Percentiles rank a stretch among this genome's conserved stretches.
These are phyloP conservation scores for Phycomyces nitens DNA, from an alignment of 192 early-diverging fungal species.

Conservation along the genomic window DNA sequence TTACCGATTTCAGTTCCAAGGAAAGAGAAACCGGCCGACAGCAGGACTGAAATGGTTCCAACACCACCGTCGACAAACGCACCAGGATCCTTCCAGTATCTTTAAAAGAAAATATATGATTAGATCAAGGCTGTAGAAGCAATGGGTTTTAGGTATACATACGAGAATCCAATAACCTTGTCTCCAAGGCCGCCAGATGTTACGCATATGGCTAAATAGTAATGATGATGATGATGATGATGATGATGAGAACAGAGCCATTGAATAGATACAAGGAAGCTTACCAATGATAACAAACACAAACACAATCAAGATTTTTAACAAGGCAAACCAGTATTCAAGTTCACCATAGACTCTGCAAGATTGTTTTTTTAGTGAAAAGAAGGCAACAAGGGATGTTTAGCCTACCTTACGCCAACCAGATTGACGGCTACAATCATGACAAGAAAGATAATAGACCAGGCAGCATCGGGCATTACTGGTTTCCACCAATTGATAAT, in stretches of 20 bases:
- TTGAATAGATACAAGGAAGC: not conserved
- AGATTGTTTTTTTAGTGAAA: no score
- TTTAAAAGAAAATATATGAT: constrained; percentile 16
- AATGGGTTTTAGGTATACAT: not conserved
- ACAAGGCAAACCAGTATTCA: constrained; percentile 76
- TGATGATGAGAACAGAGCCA: not conserved
- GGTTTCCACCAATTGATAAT: constrained; percentile 71
- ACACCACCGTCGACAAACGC: constrained; percentile 56
- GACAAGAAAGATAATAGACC: constrained; percentile 48
- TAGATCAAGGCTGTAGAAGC: not conserved
- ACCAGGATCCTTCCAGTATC: constrained; percentile 64
- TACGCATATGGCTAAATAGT: constrained; percentile 58
- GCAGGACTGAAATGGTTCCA: constrained; percentile 61
- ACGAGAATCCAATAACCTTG: constrained; percentile 43
- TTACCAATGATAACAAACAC: constrained; percentile 69
- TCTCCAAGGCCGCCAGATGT: constrained; percentile 56
- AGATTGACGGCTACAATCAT: constrained; percentile 62
- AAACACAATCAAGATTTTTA: constrained; percentile 75
- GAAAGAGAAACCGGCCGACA: constrained; percentile 80
- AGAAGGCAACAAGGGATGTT: no score
- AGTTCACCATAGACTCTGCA: constrained; percentile 81
- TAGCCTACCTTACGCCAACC: constrained; percentile 50
- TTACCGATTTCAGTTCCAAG: constrained; percentile 78
- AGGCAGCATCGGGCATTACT: constrained; percentile 37
- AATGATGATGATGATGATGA: no score